Percentiles rank a stretch among this genome's conserved stretches.
These are phyloP conservation scores for Penicillium arizonense DNA, from an alignment of 495 filamentous ascomycete genomes.

Conservation along the genomic window DNA sequence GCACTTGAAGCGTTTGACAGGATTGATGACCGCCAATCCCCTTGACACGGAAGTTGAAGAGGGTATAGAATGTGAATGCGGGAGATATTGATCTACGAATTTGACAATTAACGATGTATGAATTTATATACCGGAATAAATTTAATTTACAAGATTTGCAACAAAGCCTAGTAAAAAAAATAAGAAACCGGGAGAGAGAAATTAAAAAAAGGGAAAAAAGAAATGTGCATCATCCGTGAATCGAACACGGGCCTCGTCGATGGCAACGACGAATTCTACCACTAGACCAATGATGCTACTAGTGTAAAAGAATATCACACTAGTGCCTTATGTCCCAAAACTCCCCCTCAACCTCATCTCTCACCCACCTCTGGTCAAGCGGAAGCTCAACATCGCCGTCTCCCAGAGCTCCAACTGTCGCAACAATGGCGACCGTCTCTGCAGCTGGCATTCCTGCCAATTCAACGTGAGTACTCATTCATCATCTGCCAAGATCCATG, in stretches of 20 bases:
- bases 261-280: conserved; percentile 61
- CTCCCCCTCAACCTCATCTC: not conserved
- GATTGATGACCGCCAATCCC: too few relatives aligned
- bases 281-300: conserved; percentile 56
- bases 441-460: conserved; percentile 38
- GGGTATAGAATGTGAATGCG: too few relatives aligned
- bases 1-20: too few relatives aligned
- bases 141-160: too few relatives aligned
- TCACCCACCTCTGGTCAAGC: conserved; percentile 5
- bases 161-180: not conserved
- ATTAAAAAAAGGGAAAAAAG: conserved; percentile 22
- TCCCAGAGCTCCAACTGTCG: conserved; percentile 25
- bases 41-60: too few relatives aligned
- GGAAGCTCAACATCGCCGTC: conserved; percentile 21
- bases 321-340: not conserved
- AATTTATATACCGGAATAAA: too few relatives aligned
- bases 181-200: not conserved
- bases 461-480: conserved; percentile 41
- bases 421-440: conserved; percentile 41
- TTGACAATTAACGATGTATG: too few relatives aligned
- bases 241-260: conserved; percentile 60
- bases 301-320: not conserved
- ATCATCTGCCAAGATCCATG: not conserved
- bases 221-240: conserved; percentile 54
- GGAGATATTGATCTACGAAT: too few relatives aligned